Conservation (phyloP, 208 protist species). For the Balamuthia mandrillaris region DNA sequence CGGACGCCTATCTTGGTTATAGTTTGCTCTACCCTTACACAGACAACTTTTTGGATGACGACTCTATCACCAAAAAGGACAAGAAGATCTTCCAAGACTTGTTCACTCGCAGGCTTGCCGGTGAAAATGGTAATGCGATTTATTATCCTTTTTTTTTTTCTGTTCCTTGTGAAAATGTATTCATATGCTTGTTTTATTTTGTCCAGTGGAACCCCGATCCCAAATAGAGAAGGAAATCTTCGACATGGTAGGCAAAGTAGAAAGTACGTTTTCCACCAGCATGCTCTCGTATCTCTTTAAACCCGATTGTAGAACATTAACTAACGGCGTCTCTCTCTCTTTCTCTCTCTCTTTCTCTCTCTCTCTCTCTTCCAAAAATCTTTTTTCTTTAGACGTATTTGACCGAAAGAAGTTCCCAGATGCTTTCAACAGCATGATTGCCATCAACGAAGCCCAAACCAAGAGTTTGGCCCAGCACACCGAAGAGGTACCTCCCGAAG, state of each 20-base stretch:
- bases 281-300: not conserved
- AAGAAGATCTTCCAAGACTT: conserved; percentile 24
- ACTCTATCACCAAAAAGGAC: conserved; percentile 14
- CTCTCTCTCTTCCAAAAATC: too few species aligned
- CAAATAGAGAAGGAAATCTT: conserved; percentile 11
- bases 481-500: not conserved
- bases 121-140: too few species aligned
- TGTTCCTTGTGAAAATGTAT: too few species aligned
- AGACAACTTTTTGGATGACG: conserved; percentile 29
- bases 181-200: too few species aligned
- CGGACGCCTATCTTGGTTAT: conserved; percentile 22
- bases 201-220: conserved; percentile 3
- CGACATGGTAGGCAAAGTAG: conserved; percentile 11
- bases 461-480: conserved; percentile 20
- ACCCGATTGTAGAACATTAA: too few species aligned
- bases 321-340: too few species aligned
- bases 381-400: conserved; percentile 14
- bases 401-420: conserved; percentile 15
- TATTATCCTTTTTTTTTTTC: too few species aligned
- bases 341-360: too few species aligned
- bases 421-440: conserved; percentile 25
- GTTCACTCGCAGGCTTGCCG: conserved; percentile 4
- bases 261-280: not conserved
- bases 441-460: conserved; percentile 34
- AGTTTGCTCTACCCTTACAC: conserved; percentile 21